A percentile compares a stretch with the other conserved stretches of the same genome.
Conservation (phyloP, 1,139 yeast species). For the Geotrichum macrosporum region DNA sequence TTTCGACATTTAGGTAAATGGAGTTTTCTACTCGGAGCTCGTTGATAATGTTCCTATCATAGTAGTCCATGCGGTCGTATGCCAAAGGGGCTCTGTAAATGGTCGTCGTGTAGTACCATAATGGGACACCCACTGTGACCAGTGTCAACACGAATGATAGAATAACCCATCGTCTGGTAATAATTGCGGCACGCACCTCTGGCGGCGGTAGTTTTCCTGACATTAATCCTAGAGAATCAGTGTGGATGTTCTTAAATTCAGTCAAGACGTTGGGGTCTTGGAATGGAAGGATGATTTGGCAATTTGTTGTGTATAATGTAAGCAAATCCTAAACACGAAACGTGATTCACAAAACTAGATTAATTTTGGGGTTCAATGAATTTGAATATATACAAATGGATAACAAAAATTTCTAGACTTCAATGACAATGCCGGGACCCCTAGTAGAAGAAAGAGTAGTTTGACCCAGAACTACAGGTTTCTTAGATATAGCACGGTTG, state of each 20-base stretch:
- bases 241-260: not conserved
- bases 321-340: not conserved
- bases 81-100: slow-evolving; percentile 76
- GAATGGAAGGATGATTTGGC: slow-evolving; percentile 7
- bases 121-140: slow-evolving; percentile 61
- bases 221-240: not conserved
- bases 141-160: slow-evolving; percentile 39
- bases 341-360: too few relatives aligned
- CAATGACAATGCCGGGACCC: slow-evolving; percentile 78
- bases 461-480: slow-evolving; percentile 67
- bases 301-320: not conserved
- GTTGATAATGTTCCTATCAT: slow-evolving; percentile 39
- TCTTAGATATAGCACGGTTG: slow-evolving; percentile 47
- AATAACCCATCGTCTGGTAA: slow-evolving; percentile 17
- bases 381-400: not conserved
- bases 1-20: slow-evolving; percentile 45
- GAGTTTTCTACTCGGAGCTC: slow-evolving; percentile 52
- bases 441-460: slow-evolving; percentile 65
- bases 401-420: slow-evolving; percentile 40
- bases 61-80: slow-evolving; percentile 45
- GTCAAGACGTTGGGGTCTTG: not conserved
- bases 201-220: slow-evolving; percentile 7
- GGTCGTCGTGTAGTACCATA: slow-evolving; percentile 66
- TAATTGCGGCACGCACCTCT: slow-evolving; percentile 2
- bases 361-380: not conserved